A percentile compares a stretch with the other conserved stretches of the same genome.
phyloP scores from a whole-genome alignment of 2,329 filamentous ascomycete genomes.

The Penicillium oxalicum region DNA sequence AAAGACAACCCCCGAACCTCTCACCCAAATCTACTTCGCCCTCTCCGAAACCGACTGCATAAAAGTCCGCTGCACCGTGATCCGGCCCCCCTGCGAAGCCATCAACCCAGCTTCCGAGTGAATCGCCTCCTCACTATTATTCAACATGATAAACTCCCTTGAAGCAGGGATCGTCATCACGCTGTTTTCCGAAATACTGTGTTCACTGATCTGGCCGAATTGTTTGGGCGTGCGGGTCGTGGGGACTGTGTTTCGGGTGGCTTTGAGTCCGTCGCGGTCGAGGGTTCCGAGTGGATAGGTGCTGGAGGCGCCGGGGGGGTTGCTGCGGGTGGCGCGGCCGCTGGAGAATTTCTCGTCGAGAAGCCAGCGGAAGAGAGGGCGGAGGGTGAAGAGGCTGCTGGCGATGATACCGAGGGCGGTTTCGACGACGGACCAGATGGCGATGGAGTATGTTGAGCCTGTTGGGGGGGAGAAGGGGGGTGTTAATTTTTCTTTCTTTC shows the following conservation, averaged over 20 bases:
- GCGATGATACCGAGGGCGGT: slow-evolving; percentile 36
- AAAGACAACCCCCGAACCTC: no score
- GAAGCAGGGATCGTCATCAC: slow-evolving; percentile 1
- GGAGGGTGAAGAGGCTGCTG: slow-evolving; percentile 42
- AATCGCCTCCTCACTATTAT: slow-evolving; percentile 10
- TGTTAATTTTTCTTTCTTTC: neutral
- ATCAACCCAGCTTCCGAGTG: slow-evolving; percentile 1
- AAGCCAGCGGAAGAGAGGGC: slow-evolving; percentile 36
- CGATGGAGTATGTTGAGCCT: slow-evolving; percentile 39
- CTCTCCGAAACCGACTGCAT: slow-evolving; percentile 2
- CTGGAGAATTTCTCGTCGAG: slow-evolving; percentile 6
- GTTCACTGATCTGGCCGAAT: slow-evolving; percentile 4
- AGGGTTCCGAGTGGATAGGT: slow-evolving; percentile 4
- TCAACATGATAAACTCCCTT: slow-evolving; percentile 1
- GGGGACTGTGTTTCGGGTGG: neutral
- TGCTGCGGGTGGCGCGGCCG: neutral
- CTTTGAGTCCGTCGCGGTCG: slow-evolving; percentile 1
- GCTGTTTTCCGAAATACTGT: neutral
- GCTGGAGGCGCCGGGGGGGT: neutral
- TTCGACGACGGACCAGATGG: slow-evolving; percentile 30
- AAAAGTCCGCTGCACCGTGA: slow-evolving; percentile 8
- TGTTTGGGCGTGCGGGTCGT: neutral
- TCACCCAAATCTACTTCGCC: neutral
- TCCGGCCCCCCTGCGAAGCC: neutral
- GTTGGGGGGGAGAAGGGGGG: neutral